Evolutionary conservation across 179 eudicot species (phyloP).

Genomic region (Pouteria campechiana): DNA sequence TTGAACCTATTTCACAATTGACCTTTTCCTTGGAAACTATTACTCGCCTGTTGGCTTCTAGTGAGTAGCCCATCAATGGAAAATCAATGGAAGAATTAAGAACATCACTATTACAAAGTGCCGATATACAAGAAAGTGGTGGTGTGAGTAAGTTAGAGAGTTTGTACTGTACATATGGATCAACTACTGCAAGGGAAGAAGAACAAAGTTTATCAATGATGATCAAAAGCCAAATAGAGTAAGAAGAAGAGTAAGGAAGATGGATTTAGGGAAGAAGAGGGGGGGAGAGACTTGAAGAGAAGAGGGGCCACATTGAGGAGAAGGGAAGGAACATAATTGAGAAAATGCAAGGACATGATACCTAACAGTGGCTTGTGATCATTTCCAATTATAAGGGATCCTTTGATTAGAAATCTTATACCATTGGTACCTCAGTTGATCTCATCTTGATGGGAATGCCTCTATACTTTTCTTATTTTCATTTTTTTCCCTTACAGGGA

Average conservation of each 20-base stretch:
- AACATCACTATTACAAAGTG: constrained; percentile 32
- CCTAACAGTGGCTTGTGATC: too few species aligned
- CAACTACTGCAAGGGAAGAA: too few species aligned
- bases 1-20: constrained; percentile 9
- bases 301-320: constrained; percentile 63
- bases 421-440: too few species aligned
- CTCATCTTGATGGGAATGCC: too few species aligned
- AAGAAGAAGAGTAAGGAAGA: constrained; percentile 66
- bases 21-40: constrained; percentile 9
- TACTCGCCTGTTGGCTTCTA: too few species aligned
- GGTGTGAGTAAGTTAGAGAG: constrained; percentile 9
- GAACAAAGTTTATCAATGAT: constrained; percentile 23
- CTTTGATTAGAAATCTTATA: too few species aligned
- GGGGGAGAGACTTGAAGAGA: constrained; percentile 80
- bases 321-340: constrained; percentile 66
- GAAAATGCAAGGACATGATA: constrained; percentile 48
- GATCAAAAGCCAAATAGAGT: constrained; percentile 38
- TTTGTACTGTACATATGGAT: too few species aligned
- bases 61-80: constrained; percentile 15
- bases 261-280: constrained; percentile 74
- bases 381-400: too few species aligned
- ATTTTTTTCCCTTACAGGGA: too few species aligned
- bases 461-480: too few species aligned
- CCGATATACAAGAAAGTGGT: constrained; percentile 9
- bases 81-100: constrained; percentile 21